These are phyloP conservation scores for Sarocladium kiliense DNA, from an alignment of 2,329 filamentous ascomycete genomes.

Conservation along the genomic window DNA sequence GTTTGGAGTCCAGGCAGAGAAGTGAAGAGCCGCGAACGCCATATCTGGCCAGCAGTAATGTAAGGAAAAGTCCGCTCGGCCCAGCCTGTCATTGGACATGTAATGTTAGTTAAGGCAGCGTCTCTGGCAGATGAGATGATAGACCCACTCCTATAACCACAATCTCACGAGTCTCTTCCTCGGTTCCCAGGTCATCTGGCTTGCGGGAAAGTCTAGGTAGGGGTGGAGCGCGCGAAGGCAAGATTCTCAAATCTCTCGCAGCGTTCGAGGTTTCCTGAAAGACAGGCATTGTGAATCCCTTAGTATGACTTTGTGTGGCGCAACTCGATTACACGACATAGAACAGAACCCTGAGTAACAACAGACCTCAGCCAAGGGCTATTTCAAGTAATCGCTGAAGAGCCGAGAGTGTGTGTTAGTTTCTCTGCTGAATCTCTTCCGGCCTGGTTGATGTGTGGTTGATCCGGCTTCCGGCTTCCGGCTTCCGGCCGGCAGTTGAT, in stretches of 20 bases:
- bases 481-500: no score
- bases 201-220: neutral
- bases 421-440: neutral
- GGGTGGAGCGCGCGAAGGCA: constrained; percentile 1
- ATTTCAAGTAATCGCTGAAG: neutral
- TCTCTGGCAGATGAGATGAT: neutral
- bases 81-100: neutral
- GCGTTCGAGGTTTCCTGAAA: neutral
- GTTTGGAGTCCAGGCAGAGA: constrained; percentile 5
- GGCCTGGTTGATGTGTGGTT: neutral
- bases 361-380: neutral
- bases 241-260: constrained; percentile 4
- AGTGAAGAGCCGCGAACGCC: neutral
- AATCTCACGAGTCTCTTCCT: neutral
- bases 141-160: constrained; percentile 3
- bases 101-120: neutral
- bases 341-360: neutral
- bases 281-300: neutral
- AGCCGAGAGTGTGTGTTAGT: neutral
- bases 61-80: constrained; percentile 2
- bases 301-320: neutral
- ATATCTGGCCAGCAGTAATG: constrained; percentile 4
- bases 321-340: neutral
- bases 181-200: neutral
- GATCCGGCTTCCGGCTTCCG: neutral